Evolutionary conservation across 1,139 yeast genomes (phyloP), one percentile per base, ranked within the genome.

Genomic region (Suhomyces coccinellae): DNA sequence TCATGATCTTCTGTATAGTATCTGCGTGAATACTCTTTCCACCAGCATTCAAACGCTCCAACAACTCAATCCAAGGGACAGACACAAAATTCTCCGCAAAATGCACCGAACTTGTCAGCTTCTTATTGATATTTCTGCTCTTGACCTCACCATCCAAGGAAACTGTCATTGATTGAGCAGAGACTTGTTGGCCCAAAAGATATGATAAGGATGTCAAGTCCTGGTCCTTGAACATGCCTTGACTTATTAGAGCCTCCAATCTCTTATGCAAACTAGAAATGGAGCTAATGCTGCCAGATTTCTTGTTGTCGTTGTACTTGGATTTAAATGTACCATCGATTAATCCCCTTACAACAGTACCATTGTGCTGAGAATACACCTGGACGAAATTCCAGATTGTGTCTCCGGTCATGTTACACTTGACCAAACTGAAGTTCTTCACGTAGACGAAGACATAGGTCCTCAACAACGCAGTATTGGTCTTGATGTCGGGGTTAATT

Each of bases 401-500:
- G 37, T 77, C 83, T 4, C 87, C 86, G 16, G 73, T 70, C 13
- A 85, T 60, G 44, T 77, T 82, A 46, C 83, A 65, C 49, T 77
- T 76, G 27, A 80, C 67, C 29, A 83, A 60, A 39, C 88, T 85
- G 52, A 76, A 73, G 32, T 61, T 62, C 50, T 77, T 77, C 26
- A 85, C 65, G 46, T 80, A 66, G 34, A 71, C 74, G 46, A 84
- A 79, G 2, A 85, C 78, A 56, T 75, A 71, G 0, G 69, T 60
- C 54, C 82, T 71, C 36, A 86, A 61, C 3, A 60, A 47, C 11
- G 68, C 67, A 32, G 82, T 75, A 55, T 83, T 83, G 40, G 66
- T 66, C 28, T 71, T 66, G 34, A 86, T 86, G 45, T 83, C 88
- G 4, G 85, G 83, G 55, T 86, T 86, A 38, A 82, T 80, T 26